Base-by-base conservation (phyloP, 192 early-diverging fungal genomes). In the Gigaspora rosea region DNA sequence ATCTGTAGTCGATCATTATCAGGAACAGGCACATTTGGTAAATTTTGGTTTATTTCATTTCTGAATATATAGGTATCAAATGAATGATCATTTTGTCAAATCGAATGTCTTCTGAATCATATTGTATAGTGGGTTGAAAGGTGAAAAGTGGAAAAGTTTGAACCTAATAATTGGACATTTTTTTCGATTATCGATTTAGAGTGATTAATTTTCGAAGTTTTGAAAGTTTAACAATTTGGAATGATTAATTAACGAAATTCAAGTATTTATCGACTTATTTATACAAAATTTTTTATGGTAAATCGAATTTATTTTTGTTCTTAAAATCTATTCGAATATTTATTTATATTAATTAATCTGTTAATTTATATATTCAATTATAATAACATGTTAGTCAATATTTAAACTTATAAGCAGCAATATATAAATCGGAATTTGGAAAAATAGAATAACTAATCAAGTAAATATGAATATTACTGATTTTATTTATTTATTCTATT, bases 11-110 rank as follows among this genome's bases (percentile, higher is more conserved):
- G 16, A 61, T 12, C 22, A 61, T 61, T 61, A 32, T 61, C 27
- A 22, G 27, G 58, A 32, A 27, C 9, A 20, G 58, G 20, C 7
- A 20, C 18, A 32, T 32, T 61, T 27, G 58, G 10, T 27, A 61
- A 20, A 27, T 61, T 61, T 61, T 61, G 58, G 20, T 61, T 61
- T 5, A 61, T 61, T 32, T 61, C 58, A 61, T 61, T 61, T 61
- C 58, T 54, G 52, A 54, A 18, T 54, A 54, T 54, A 18, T 54
- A 54, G 12, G 52, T 12, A 13, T 54, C 18, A 11, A 54, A 54
- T 54, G 18, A 54, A 18, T 54, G 52, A 54, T 54, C 52, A 54
- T 13, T 54, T 54, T 54, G 52, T 54, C 18, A n/a, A n/a, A n/a
- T 54, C 4, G 0, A 11, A 18, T 18, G 52, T 54, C 12, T 12